A percentile compares a stretch with the other conserved stretches of the same genome.
These are phyloP conservation scores for Paramecium primaurelia DNA, from an alignment of 73 alveolate species.

Conservation along the genomic window DNA sequence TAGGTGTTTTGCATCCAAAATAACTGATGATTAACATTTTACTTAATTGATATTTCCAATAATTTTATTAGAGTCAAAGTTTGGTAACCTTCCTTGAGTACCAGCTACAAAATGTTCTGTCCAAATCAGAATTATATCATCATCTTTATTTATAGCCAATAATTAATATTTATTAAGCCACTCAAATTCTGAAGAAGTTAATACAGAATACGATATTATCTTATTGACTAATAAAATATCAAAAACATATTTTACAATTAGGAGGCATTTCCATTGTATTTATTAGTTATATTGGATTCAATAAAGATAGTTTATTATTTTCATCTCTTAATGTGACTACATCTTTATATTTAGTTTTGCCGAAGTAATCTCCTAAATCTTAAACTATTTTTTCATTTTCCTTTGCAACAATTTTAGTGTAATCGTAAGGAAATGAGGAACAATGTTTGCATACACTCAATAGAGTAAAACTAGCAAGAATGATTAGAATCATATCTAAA, in stretches of 20 bases:
- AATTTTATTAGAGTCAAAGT: background rate
- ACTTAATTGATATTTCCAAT: background rate
- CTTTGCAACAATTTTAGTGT: background rate
- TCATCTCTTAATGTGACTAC: background rate
- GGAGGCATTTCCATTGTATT: background rate
- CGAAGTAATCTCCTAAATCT: background rate
- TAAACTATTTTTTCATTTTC: background rate
- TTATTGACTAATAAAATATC: background rate
- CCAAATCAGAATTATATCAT: background rate
- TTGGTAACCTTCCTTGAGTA: background rate
- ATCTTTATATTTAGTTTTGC: background rate
- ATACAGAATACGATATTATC: background rate
- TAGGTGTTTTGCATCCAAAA: background rate
- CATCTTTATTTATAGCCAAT: background rate
- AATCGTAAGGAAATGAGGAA: background rate
- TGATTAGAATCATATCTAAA: background rate
- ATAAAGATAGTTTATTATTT: background rate
- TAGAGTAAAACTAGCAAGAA: background rate
- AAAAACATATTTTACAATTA: background rate
- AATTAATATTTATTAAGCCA: background rate
- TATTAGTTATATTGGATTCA: background rate
- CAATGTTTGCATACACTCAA: background rate
- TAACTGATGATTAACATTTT: background rate
- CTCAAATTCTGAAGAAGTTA: background rate
- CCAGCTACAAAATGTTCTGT: background rate